Percentiles rank a stretch among this genome's conserved stretches.
phyloP scores from a whole-genome alignment of 805 yeast genomes.

The Saccharomycopsis capsularis region DNA sequence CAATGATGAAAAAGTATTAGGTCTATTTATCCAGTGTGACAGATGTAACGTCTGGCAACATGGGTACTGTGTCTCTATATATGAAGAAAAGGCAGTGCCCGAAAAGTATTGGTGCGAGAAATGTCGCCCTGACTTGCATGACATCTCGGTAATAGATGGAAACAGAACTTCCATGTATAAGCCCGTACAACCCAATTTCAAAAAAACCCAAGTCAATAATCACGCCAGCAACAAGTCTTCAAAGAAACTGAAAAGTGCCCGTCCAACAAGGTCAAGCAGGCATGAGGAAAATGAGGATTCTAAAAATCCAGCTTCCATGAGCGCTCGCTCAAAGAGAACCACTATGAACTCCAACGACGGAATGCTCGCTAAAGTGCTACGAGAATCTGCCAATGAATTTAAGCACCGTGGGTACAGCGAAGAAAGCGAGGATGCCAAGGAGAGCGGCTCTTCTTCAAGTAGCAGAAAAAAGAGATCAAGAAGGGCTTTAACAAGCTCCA shows the following conservation, averaged over 20 bases:
- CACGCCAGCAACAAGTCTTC: slow-evolving; percentile 25
- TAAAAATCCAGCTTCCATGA: background rate
- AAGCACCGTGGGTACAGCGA: slow-evolving; percentile 31
- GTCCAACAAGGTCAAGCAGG: background rate
- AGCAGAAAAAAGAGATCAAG: background rate
- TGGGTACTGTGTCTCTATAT: slow-evolving; percentile 88
- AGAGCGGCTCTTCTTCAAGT: too few relatives aligned
- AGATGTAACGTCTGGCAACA: slow-evolving; percentile 96
- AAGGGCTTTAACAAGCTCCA: too few relatives aligned
- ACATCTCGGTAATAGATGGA: slow-evolving; percentile 40
- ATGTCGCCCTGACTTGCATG: slow-evolving; percentile 82
- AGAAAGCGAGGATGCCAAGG: slow-evolving; percentile 6
- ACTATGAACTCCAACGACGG: slow-evolving; percentile 23
- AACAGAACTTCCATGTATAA: slow-evolving; percentile 44
- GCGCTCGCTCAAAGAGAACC: slow-evolving; percentile 36
- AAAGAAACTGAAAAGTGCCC: slow-evolving; percentile 7
- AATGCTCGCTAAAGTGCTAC: slow-evolving; percentile 35
- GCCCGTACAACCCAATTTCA: slow-evolving; percentile 36
- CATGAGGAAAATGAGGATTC: background rate
- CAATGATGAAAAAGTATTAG: slow-evolving; percentile 39
- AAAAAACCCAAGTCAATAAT: background rate
- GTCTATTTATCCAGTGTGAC: slow-evolving; percentile 80
- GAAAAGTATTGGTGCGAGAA: slow-evolving; percentile 93
- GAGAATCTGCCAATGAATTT: slow-evolving; percentile 50
- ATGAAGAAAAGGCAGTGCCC: slow-evolving; percentile 68